Evolutionary conservation across 208 protist species (phyloP), one percentile per base, ranked within the genome.

Genomic region (Crithidia bombi): DNA sequence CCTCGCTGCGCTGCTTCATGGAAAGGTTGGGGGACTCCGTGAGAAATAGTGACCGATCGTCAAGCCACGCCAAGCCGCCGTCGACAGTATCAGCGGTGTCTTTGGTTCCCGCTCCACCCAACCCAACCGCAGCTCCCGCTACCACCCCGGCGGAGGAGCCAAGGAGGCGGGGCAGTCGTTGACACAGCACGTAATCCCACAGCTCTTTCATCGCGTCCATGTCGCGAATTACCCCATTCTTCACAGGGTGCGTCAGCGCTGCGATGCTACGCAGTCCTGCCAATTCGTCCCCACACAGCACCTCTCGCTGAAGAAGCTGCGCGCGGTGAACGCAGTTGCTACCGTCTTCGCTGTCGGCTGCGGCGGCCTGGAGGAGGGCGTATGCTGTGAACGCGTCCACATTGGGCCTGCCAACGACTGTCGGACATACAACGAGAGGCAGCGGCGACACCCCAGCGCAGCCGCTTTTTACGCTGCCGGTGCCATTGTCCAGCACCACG

Each of bases 171-270:
- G 70, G 70, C 5, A 75, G 52, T 3, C 46, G 70, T 17, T 84
- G 69, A 12, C 85, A 69, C 79, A 98, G 98, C 14, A 94, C 92
- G 77, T 98, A 98, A 75, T 99, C 90, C 97, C 97, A 99, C 15
- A 99, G 52, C 55, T 97, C 82, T 47, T 86, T 46, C 93, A 99
- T 99, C 69, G 99, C 98, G 14, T 98, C 95, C 98, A 98, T 99
- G 81, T 98, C 91, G 38, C 87, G 83, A 58, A 99, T 87, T 36
- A 99, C 94, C 50, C 98, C 98, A 78, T 99, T 98, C 23, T 92
- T 81, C 4, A 99, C 79, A 12, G 98, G 98, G 76, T 99, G 98
- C 17, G 61, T 94, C 39, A 97, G 85, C 58, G 69, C 58, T 11
- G 39, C 32, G 1, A 19, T 33, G n/a, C 25, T 41, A 28, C 32